phyloP scores from a whole-genome alignment of 345 rosid genomes.

The Toxicodendron radicans region DNA sequence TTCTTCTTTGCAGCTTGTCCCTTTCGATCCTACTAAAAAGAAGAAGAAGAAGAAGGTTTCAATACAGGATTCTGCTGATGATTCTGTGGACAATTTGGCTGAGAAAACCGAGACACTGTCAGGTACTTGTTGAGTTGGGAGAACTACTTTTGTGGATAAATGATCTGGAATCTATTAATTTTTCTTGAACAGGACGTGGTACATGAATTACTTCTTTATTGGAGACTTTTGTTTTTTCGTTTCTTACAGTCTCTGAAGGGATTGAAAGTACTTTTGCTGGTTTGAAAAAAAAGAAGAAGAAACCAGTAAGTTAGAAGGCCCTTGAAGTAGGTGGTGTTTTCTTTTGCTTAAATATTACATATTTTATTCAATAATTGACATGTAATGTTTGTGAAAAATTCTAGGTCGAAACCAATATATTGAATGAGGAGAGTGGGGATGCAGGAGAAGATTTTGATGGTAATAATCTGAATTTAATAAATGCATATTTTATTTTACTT shows the following conservation, averaged over 20 bases:
- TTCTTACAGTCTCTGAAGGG: slow-evolving; percentile 69
- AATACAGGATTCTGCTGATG: slow-evolving; percentile 62
- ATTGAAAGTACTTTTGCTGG: slow-evolving; percentile 74
- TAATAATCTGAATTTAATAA: slow-evolving; percentile 17
- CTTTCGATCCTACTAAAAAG: slow-evolving; percentile 92
- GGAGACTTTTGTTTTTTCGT: neutral
- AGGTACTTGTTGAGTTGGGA: slow-evolving; percentile 30
- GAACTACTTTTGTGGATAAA: neutral
- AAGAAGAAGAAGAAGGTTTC: slow-evolving; percentile 93
- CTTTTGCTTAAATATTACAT: neutral
- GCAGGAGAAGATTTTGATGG: slow-evolving; percentile 70
- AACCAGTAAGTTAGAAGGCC: slow-evolving; percentile 56
- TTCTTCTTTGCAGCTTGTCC: slow-evolving; percentile 50
- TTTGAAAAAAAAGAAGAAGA: slow-evolving; percentile 95
- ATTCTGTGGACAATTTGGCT: slow-evolving; percentile 56
- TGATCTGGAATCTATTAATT: neutral
- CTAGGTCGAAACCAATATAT: slow-evolving; percentile 63
- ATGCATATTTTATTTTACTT: neutral
- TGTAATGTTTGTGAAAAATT: slow-evolving; percentile 16
- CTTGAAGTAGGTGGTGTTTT: neutral
- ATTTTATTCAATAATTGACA: neutral
- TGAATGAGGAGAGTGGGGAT: slow-evolving; percentile 69
- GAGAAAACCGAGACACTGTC: slow-evolving; percentile 73
- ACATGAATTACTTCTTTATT: too few relatives aligned
- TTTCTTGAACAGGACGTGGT: neutral